phyloP scores from a whole-genome alignment of 176 grass and related monocot genomes.

The Pharus latifolius region DNA sequence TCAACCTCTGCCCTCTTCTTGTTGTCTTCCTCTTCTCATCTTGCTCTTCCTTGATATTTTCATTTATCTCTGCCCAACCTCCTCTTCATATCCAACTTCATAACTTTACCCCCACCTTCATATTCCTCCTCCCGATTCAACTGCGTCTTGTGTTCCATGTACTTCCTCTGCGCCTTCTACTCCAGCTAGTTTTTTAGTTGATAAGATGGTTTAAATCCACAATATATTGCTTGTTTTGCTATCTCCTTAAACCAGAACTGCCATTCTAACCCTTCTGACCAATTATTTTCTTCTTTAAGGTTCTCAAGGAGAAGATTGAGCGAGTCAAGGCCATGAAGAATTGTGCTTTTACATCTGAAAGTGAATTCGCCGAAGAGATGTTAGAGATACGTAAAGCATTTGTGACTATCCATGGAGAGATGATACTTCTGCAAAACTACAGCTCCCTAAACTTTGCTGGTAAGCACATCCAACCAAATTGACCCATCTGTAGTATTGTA shows the following conservation, averaged over 20 bases:
- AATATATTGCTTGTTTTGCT: not conserved
- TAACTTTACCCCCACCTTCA: no score
- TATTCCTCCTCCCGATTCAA: no score
- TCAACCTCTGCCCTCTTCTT: no score
- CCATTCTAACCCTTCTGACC: not conserved
- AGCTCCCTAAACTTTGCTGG: slow-evolving; percentile 96
- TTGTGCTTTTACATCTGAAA: slow-evolving; percentile 40
- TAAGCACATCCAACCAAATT: slow-evolving; percentile 12
- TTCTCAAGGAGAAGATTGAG: slow-evolving; percentile 93
- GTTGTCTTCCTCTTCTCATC: no score
- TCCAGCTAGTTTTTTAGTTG: no score
- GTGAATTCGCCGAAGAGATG: slow-evolving; percentile 79
- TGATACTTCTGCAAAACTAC: slow-evolving; percentile 90
- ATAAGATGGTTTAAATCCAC: no score
- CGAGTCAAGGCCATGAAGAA: slow-evolving; percentile 57
- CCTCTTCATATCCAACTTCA: no score
- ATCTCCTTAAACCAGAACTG: not conserved
- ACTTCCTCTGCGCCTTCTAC: no score
- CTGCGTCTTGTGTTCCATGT: no score
- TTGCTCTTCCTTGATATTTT: no score
- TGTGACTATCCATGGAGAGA: slow-evolving; percentile 93
- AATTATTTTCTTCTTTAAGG: slow-evolving; percentile 32
- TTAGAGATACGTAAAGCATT: slow-evolving; percentile 90
- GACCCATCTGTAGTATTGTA: not conserved
- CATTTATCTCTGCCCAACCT: no score